Evolutionary conservation across 352 stramenopile species (phyloP).

Genomic region (Aphanomyces cochlioides): DNA sequence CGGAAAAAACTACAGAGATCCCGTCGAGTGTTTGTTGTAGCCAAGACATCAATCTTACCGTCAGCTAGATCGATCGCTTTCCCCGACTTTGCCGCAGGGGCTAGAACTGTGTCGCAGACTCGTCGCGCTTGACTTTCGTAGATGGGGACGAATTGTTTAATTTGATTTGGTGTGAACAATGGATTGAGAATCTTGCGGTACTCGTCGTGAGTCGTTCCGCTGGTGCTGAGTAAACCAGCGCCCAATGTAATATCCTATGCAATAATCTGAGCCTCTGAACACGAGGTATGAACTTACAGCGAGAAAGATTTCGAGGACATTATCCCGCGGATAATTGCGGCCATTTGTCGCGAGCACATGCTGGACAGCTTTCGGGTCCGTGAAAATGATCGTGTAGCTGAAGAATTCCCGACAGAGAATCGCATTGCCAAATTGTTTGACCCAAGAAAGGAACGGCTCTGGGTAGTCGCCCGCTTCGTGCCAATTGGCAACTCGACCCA

Average conservation of each 20-base stretch:
- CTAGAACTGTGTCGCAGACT: neutral
- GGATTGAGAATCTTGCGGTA: slow-evolving; percentile 4
- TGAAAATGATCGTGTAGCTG: neutral
- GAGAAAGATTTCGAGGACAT: too few species aligned
- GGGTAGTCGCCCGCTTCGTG: neutral
- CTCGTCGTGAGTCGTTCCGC: neutral
- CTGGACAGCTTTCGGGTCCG: neutral
- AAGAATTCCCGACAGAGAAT: neutral
- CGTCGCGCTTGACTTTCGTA: neutral
- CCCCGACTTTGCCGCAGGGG: too few species aligned
- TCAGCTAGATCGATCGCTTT: too few species aligned
- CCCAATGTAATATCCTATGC: neutral
- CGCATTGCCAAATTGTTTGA: neutral
- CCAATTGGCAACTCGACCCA: neutral
- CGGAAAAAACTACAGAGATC: neutral
- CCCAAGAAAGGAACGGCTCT: neutral
- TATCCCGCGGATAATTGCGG: neutral
- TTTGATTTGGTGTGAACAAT: neutral
- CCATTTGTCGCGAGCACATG: neutral
- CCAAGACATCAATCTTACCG: too few species aligned
- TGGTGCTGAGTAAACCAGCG: neutral
- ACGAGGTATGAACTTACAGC: too few species aligned
- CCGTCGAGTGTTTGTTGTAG: too few species aligned
- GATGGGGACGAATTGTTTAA: neutral
- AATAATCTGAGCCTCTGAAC: neutral